Evolutionary conservation across 306 rosid genomes (phyloP).

Genomic region (Spatholobus suberectus): DNA sequence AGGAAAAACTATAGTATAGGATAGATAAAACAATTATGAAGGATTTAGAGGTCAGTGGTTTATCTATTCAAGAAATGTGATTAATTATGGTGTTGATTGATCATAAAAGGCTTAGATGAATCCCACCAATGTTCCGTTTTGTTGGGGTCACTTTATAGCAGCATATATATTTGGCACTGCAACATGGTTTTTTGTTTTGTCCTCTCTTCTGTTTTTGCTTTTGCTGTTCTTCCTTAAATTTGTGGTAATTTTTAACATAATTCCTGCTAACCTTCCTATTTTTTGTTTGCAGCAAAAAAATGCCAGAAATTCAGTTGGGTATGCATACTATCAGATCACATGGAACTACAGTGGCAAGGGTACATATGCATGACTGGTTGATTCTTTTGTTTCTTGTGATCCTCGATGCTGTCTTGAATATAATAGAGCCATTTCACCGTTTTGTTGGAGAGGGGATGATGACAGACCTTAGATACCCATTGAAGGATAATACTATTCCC

Average conservation of each 20-base stretch:
- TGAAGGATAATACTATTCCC: slow-evolving; percentile 82
- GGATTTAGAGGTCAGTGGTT: background rate
- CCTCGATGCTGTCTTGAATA: slow-evolving; percentile 64
- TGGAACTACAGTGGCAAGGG: slow-evolving; percentile 68
- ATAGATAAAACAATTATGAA: background rate
- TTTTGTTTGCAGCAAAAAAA: slow-evolving; percentile 50
- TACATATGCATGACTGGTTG: slow-evolving; percentile 88
- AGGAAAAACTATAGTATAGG: background rate
- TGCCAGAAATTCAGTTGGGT: slow-evolving; percentile 83
- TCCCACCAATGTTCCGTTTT: background rate
- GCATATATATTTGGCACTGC: background rate
- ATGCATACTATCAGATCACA: slow-evolving; percentile 81
- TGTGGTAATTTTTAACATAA: background rate
- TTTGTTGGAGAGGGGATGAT: slow-evolving; percentile 92
- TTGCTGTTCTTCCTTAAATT: slow-evolving; percentile 8
- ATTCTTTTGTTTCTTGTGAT: slow-evolving; percentile 72
- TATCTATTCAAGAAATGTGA: background rate
- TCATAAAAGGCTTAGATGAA: background rate
- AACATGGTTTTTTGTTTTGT: background rate
- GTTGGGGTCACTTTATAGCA: background rate
- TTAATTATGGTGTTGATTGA: background rate
- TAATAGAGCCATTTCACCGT: slow-evolving; percentile 87
- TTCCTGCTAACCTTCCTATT: slow-evolving; percentile 27
- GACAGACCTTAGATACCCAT: slow-evolving; percentile 79
- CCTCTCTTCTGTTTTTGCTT: slow-evolving; percentile 9